phyloP scores from a whole-genome alignment of 345 rosid species.

The Linum lewisii region DNA sequence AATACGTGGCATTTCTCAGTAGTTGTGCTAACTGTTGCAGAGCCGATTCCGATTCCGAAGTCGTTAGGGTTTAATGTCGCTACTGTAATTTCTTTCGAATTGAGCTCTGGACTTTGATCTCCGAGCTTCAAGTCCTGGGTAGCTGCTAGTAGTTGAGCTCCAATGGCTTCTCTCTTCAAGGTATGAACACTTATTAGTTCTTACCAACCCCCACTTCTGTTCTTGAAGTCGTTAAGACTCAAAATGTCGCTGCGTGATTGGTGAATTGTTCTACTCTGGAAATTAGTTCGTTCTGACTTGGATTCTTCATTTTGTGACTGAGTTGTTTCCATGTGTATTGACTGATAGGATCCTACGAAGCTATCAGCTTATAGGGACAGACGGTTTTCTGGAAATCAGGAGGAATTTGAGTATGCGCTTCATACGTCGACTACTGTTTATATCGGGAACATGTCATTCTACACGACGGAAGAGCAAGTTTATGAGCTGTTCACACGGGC shows the following conservation, averaged over 20 bases:
- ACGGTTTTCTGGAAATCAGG: slow-evolving; percentile 71
- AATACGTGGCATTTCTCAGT: background rate
- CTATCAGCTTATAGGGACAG: slow-evolving; percentile 86
- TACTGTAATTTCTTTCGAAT: background rate
- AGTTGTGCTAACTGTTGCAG: background rate
- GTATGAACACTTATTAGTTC: slow-evolving; percentile 16
- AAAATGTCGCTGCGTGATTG: too few species aligned
- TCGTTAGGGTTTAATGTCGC: background rate
- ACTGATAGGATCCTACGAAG: slow-evolving; percentile 53
- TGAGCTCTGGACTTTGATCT: background rate
- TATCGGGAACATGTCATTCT: slow-evolving; percentile 90
- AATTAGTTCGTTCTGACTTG: background rate
- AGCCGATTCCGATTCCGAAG: background rate
- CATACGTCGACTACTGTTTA: slow-evolving; percentile 62
- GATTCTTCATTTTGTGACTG: background rate
- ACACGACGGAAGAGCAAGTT: slow-evolving; percentile 95
- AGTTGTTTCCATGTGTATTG: background rate
- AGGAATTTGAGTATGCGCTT: slow-evolving; percentile 77
- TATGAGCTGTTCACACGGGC: slow-evolving; percentile 94
- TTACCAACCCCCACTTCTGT: background rate
- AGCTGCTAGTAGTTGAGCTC: background rate
- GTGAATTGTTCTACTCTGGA: background rate
- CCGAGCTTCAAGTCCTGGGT: background rate
- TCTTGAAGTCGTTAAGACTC: too few species aligned
- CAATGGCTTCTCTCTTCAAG: slow-evolving; percentile 78